Evolutionary conservation across 208 protist genomes (phyloP), one percentile per base, ranked within the genome.

Genomic region (Strigomonas galati): DNA sequence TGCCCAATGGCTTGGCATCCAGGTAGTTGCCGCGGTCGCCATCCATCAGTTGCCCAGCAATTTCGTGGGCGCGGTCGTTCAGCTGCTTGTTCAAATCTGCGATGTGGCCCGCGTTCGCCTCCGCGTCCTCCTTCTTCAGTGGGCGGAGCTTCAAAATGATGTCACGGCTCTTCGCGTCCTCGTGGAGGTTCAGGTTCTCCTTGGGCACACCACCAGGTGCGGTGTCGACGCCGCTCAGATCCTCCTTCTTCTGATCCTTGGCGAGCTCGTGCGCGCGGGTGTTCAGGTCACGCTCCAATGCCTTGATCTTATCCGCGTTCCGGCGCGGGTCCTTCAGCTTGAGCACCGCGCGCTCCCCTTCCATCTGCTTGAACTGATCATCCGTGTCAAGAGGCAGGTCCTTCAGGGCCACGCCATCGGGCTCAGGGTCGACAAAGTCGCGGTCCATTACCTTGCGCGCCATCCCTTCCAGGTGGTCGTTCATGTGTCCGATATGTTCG

Each of bases 311-410:
- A 15, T 73, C 74, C 0, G 62, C 70, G 49, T 75, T 74, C 21
- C 65, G 59, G 19, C 75, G 72, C 9, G 67, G 59, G 24, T 81
- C 76, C 21, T 62, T 76, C 37, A 76, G 61, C 71, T 82, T 89
- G 48, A 85, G 61, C 68, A 46, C 72, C 31, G 68, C 70, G 21
- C 84, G 75, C 68, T 89, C 78, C 26, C 62, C 52, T 63, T 79
- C 87, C 63, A 91, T 58, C 17, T 68, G 51, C 27, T 65, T 68
- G 62, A 94, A 94, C 62, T 78, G 62, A 24, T 63, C 49, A 56
- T 94, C 87, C 6, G 57, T 64, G 66, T 89, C 74, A 6, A 94
- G 81, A 30, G 78, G 74, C 23, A 94, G 65, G 28, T 74, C 74
- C n/a, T 53, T 23, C n/a, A 89, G 71, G 32, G 78, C 75, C 27